These are phyloP conservation scores for Aspergillus jensenii DNA, from an alignment of 2,329 filamentous ascomycete genomes.

Conservation along the genomic window DNA sequence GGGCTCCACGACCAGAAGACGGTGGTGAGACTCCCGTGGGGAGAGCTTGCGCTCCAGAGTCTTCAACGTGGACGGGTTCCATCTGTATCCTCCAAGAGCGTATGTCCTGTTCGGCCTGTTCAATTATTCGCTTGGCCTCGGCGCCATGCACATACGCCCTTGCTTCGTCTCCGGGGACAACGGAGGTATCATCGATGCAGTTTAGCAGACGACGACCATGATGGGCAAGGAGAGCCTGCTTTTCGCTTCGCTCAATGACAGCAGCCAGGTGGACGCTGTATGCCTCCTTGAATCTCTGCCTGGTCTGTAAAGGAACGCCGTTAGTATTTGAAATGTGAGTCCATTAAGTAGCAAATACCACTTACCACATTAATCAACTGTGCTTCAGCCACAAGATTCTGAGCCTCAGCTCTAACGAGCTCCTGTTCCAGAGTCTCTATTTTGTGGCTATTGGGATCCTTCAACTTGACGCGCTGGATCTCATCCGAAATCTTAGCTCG, in stretches of 20 bases:
- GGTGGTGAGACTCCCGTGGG: conserved; percentile 43
- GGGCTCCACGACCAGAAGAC: conserved; percentile 5
- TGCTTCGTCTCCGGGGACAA: conserved; percentile 80
- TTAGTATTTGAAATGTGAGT: background rate
- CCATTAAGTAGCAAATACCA: conserved; percentile 18
- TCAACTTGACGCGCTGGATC: conserved; percentile 86
- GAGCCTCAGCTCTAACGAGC: conserved; percentile 90
- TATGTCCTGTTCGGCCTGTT: conserved; percentile 88
- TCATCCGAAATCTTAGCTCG: conserved; percentile 89
- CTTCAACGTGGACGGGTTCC: conserved; percentile 50
- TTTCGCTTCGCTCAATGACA: conserved; percentile 93
- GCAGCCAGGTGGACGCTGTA: conserved; percentile 86
- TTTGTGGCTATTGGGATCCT: conserved; percentile 81
- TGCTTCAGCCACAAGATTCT: conserved; percentile 93
- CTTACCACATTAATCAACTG: conserved; percentile 91
- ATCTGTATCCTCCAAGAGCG: conserved; percentile 66
- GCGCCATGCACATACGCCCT: conserved; percentile 64
- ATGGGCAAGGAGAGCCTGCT: conserved; percentile 90
- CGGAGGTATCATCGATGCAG: conserved; percentile 83
- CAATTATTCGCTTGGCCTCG: conserved; percentile 79
- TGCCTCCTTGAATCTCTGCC: conserved; percentile 93
- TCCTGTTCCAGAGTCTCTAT: conserved; percentile 90
- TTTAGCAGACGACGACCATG: conserved; percentile 83
- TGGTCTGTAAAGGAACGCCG: conserved; percentile 56
- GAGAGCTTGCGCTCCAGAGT: conserved; percentile 45